A percentile compares a stretch with the other conserved stretches of the same genome.
Conservation (phyloP, 2,329 filamentous ascomycete genomes). For the Monilinia fructigena region DNA sequence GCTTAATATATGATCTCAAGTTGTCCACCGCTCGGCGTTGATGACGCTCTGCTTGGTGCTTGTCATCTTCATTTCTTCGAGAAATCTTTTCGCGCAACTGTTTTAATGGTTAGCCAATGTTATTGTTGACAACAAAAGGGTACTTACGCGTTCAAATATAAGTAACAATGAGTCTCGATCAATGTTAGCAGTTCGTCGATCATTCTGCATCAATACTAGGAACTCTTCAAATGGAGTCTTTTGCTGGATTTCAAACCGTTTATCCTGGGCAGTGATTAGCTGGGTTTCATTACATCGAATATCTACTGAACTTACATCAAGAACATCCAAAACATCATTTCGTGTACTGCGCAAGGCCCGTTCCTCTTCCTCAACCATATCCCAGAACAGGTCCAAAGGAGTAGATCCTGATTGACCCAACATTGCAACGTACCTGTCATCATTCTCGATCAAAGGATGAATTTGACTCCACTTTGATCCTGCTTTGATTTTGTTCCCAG, state of each 20-base stretch:
- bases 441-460: slow-evolving; percentile 69
- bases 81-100: slow-evolving; percentile 82
- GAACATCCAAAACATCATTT: slow-evolving; percentile 82
- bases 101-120: slow-evolving; percentile 33
- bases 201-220: slow-evolving; percentile 74
- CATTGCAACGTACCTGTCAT: slow-evolving; percentile 80
- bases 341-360: slow-evolving; percentile 75
- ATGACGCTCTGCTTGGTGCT: slow-evolving; percentile 75
- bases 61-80: slow-evolving; percentile 80
- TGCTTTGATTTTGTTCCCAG: slow-evolving; percentile 79
- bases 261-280: slow-evolving; percentile 62
- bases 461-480: slow-evolving; percentile 88
- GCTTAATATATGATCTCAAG: slow-evolving; percentile 83
- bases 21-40: slow-evolving; percentile 83
- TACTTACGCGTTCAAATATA: slow-evolving; percentile 75
- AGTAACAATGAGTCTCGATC: slow-evolving; percentile 74
- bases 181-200: slow-evolving; percentile 85
- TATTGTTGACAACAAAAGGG: background rate
- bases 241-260: slow-evolving; percentile 84
- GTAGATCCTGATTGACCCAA: slow-evolving; percentile 81
- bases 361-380: slow-evolving; percentile 91
- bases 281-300: background rate
- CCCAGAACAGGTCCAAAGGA: slow-evolving; percentile 93
- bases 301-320: slow-evolving; percentile 64
- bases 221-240: slow-evolving; percentile 91